Percentiles rank a stretch among this genome's conserved stretches.
Evolutionary conservation across 108 stramenopile species (phyloP).

Genomic region (Pseudonitzschia pungens): DNA sequence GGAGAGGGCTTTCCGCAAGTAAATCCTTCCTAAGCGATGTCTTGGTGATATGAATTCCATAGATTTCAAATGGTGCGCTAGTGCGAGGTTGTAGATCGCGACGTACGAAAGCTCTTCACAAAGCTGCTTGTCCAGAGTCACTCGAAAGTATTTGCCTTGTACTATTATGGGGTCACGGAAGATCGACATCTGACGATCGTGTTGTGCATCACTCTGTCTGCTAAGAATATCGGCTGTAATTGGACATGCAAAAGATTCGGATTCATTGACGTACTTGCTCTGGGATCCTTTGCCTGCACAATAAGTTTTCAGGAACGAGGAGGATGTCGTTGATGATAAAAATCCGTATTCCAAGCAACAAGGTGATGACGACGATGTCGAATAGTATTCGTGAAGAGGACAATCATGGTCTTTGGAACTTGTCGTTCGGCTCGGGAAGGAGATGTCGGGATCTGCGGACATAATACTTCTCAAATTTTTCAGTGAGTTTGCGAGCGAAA

Average conservation of each 20-base stretch:
- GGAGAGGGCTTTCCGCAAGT: conserved; percentile 31
- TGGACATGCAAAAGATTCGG: neutral
- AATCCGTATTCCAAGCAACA: conserved; percentile 17
- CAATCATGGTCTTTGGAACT: neutral
- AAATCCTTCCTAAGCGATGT: neutral
- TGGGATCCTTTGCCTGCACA: neutral
- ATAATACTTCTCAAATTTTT: conserved; percentile 13
- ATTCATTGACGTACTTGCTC: neutral
- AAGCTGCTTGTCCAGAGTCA: neutral
- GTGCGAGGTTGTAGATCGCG: conserved; percentile 32
- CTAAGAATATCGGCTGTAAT: neutral
- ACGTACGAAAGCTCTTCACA: conserved; percentile 31
- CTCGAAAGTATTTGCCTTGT: neutral
- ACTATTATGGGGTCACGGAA: conserved; percentile 25
- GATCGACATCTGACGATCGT: conserved; percentile 14
- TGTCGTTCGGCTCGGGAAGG: neutral
- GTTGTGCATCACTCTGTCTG: neutral
- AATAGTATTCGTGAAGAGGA: neutral
- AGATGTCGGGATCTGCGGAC: conserved; percentile 17
- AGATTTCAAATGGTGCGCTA: conserved; percentile 30
- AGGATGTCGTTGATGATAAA: conserved; percentile 7
- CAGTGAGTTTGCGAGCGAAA: conserved; percentile 19
- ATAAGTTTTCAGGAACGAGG: conserved; percentile 20
- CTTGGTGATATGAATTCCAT: conserved; percentile 18
- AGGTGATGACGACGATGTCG: neutral